These are phyloP conservation scores for Erythrophleum ivorense DNA, from an alignment of 331 rosid genomes.

Conservation along the genomic window DNA sequence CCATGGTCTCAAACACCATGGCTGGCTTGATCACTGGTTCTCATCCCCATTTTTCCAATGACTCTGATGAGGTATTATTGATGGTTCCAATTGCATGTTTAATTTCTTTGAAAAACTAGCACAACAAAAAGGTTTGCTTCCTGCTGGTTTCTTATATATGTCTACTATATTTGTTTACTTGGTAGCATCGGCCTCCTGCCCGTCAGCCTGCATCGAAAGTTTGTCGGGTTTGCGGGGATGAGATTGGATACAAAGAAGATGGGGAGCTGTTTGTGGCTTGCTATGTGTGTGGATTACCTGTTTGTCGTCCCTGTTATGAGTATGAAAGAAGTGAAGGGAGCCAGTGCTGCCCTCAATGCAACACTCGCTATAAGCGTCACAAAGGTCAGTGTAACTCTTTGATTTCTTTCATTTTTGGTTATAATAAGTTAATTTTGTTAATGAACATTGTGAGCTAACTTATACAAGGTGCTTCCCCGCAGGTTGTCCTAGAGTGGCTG, in stretches of 20 bases:
- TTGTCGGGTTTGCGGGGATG: conserved; percentile 89
- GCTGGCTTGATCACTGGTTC: conserved; percentile 76
- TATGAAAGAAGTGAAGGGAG: conserved; percentile 94
- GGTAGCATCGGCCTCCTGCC: conserved; percentile 52
- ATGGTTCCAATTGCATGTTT: conserved; percentile 19
- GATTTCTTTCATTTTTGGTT: not conserved
- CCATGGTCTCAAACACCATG: conserved; percentile 75
- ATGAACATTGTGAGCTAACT: conserved; percentile 1
- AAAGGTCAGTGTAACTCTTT: conserved; percentile 53
- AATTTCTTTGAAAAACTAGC: not conserved
- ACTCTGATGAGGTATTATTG: conserved; percentile 50
- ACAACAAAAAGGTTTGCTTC: not conserved
- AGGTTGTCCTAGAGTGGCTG: conserved; percentile 90
- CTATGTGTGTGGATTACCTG: conserved; percentile 83
- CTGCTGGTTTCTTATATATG: not conserved
- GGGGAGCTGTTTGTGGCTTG: conserved; percentile 87
- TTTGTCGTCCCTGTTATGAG: conserved; percentile 87
- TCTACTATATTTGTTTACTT: not conserved
- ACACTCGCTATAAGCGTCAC: conserved; percentile 84
- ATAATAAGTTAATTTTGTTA: conserved; percentile 1
- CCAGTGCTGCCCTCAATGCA: conserved; percentile 92
- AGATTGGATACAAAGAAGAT: conserved; percentile 70
- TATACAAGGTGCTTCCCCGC: conserved; percentile 24
- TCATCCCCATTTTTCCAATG: conserved; percentile 44
- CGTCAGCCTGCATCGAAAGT: conserved; percentile 51